Evolutionary conservation across 75 land plant genomes (phyloP), one percentile per base, ranked within the genome.

Genomic region (Pseudotsuga menziesii): DNA sequence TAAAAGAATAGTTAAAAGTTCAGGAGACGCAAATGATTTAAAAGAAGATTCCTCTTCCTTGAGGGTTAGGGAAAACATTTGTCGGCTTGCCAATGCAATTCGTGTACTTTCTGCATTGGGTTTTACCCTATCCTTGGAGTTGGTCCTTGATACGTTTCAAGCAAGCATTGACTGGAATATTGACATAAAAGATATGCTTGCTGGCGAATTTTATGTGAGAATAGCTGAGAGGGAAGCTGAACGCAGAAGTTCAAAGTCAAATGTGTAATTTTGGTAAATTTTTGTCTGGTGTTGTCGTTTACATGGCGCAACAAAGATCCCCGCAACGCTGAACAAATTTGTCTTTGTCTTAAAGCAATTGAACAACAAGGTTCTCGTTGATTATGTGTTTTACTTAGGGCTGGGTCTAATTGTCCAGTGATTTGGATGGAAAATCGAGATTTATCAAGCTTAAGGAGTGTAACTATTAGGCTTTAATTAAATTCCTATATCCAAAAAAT

Each of bases 81-180:
- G 98, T 79, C 78, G 98, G 62, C 77, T 91, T 57, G 95, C 95
- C 12, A 97, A 97, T 85, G 89, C 93, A 26, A 73, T 97, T 25
- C 84, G 99, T 20, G 85, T 91, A 9, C 86, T 97, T 59, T 83
- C 88, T 64, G 80, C 79, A 52, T 80, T 90, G 41, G 95, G 99
- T 14, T 91, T 94, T 80, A 75, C 44, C 58, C 55, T 97, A 5
- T 81, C 88, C 39, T 70, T 88, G 16, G 99, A 92, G 57, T 76
- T 87, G n/a, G 81, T 97, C 61, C 72, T 84, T 52, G 88, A 89
- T 39, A 88, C 86, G 3, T 90, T 86, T 36, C 83, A 91, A 58
- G 78, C 83, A 48, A 96, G 98, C 60, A 39, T 56, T 27, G 77
- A 83, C 0, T 76, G 78, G 85, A 91, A 83, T 75, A 12, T 89